phyloP scores from a whole-genome alignment of 2,329 filamentous ascomycete species.

The Ceratocystis cacaofunesta region DNA sequence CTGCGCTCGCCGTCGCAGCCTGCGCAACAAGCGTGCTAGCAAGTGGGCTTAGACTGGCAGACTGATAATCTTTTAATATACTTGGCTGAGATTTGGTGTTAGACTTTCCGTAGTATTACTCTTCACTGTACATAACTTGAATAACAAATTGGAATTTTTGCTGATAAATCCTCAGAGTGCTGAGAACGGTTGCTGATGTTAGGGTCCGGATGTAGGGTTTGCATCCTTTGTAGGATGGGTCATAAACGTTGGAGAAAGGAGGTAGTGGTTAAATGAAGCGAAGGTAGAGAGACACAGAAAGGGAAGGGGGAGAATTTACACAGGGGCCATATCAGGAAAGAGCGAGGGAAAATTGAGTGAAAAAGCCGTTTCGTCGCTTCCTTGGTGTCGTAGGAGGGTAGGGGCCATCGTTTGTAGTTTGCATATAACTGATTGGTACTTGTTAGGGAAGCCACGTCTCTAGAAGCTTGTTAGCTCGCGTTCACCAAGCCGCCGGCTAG shows the following conservation, averaged over 20 bases:
- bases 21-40: slow-evolving; percentile 8
- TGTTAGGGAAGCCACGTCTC: not conserved
- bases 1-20: slow-evolving; percentile 11
- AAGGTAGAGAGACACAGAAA: not conserved
- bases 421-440: not conserved
- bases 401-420: not conserved
- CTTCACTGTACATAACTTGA: slow-evolving; percentile 3
- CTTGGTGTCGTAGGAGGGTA: not conserved
- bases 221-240: too few species aligned
- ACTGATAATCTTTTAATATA: not conserved
- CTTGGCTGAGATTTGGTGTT: not conserved
- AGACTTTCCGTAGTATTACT: not conserved
- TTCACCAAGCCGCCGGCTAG: not conserved
- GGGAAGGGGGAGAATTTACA: not conserved
- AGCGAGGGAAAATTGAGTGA: not conserved
- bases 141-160: not conserved
- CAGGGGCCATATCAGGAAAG: not conserved
- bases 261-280: not conserved
- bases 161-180: not conserved
- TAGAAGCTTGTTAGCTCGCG: not conserved
- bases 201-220: too few species aligned
- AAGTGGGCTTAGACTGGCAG: not conserved
- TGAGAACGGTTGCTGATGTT: too few species aligned
- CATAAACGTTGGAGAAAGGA: not conserved
- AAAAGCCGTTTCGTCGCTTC: not conserved